Evolutionary conservation across 2,329 filamentous ascomycete species (phyloP).

Genomic region (Ascochyta rabiei): DNA sequence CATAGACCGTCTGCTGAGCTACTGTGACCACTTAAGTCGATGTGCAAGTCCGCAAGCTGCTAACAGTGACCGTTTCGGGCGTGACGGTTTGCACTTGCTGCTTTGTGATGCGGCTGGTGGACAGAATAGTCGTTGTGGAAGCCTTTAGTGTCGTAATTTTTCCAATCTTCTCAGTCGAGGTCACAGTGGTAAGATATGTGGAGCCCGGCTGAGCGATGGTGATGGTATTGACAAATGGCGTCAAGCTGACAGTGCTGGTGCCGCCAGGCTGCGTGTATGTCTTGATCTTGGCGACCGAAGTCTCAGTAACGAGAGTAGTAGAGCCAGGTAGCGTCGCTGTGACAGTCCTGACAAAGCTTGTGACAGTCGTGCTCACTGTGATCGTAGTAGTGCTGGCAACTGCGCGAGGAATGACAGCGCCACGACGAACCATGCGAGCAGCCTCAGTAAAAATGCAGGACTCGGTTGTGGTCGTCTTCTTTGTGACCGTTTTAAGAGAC

Average conservation of each 20-base stretch:
- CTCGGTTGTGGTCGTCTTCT: constrained; percentile 35
- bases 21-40: constrained; percentile 15
- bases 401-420: constrained; percentile 22
- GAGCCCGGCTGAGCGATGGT: constrained; percentile 34
- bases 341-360: constrained; percentile 25
- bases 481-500: constrained; percentile 36
- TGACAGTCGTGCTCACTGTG: constrained; percentile 33
- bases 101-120: constrained; percentile 17
- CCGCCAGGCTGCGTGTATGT: constrained; percentile 17
- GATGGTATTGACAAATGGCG: constrained; percentile 25
- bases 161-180: constrained; percentile 21
- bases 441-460: constrained; percentile 35
- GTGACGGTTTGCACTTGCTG: constrained; percentile 21
- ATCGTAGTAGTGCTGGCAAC: constrained; percentile 27
- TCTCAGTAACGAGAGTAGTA: constrained; percentile 22
- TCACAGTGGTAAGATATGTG: constrained; percentile 23
- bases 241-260: constrained; percentile 27
- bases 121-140: constrained; percentile 20
- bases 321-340: constrained; percentile 21
- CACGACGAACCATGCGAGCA: constrained; percentile 20
- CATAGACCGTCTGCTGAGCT: constrained; percentile 15
- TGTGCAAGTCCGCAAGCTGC: constrained; percentile 22
- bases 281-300: constrained; percentile 15
- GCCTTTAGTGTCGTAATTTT: constrained; percentile 28
- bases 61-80: constrained; percentile 25